Percentiles rank a stretch among this genome's conserved stretches.
phyloP scores from a whole-genome alignment of 2,329 filamentous ascomycete genomes.

The Fusarium sarcochroum region DNA sequence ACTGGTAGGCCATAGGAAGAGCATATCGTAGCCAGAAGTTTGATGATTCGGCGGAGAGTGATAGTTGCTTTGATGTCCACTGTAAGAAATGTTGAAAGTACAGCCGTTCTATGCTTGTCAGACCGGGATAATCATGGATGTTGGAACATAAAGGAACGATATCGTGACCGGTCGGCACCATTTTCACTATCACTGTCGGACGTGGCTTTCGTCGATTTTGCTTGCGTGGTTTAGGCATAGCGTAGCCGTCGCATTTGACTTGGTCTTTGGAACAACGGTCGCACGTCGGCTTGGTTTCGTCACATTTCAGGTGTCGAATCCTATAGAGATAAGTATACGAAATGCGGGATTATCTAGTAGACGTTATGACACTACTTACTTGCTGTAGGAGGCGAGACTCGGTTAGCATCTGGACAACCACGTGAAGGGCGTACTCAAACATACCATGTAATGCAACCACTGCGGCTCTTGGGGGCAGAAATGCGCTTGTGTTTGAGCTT shows the following conservation, averaged over 20 bases:
- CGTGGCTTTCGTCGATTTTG: neutral
- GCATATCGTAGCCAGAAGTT: constrained; percentile 1
- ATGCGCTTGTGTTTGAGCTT: neutral
- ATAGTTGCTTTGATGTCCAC: constrained; percentile 1
- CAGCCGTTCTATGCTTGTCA: neutral
- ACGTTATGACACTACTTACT: neutral
- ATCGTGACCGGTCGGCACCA: neutral
- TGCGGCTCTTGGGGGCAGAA: constrained; percentile 5
- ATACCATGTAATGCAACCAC: constrained; percentile 9
- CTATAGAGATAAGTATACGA: neutral
- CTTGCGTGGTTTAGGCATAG: neutral
- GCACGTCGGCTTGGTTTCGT: neutral
- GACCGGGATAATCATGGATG: neutral
- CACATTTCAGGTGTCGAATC: neutral
- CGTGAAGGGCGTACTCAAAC: neutral
- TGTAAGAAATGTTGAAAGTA: constrained; percentile 8
- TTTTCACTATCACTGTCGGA: neutral
- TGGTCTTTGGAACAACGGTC: neutral
- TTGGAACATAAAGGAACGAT: neutral
- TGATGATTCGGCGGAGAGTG: neutral
- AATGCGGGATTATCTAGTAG: too few species aligned
- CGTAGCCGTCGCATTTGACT: constrained; percentile 1
- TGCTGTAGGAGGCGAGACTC: neutral
- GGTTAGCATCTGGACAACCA: neutral
- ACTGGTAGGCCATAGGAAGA: neutral